These are phyloP conservation scores for Thelonectria blattea DNA, from an alignment of 2,329 filamentous ascomycete genomes.

Conservation along the genomic window DNA sequence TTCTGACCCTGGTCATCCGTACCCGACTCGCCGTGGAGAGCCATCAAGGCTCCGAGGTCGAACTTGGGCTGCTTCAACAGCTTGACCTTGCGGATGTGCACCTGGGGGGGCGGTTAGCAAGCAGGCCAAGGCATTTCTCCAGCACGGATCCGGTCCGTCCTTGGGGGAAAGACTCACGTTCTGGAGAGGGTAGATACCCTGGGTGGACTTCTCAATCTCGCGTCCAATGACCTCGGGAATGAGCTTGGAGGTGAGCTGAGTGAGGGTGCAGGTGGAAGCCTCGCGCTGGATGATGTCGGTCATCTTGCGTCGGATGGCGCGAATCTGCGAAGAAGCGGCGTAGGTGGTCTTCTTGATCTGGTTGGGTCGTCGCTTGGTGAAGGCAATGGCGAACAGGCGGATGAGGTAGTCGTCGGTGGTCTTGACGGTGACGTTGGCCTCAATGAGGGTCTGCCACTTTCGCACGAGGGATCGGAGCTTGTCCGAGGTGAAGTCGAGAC, in stretches of 20 bases:
- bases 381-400: constrained; percentile 97
- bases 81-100: constrained; percentile 99
- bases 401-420: constrained; percentile 99
- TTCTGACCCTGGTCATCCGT: constrained; percentile 98
- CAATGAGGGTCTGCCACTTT: constrained; percentile 99
- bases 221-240: constrained; percentile 99
- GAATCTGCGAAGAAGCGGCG: constrained; percentile 94
- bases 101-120: constrained; percentile 58
- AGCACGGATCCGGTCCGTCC: neutral
- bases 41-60: constrained; percentile 94
- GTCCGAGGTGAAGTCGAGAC: constrained; percentile 99
- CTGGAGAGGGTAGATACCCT: constrained; percentile 99
- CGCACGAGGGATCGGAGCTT: constrained; percentile 98
- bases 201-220: constrained; percentile 99
- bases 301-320: constrained; percentile 99
- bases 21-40: constrained; percentile 95
- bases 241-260: constrained; percentile 97
- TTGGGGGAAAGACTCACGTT: constrained; percentile 69
- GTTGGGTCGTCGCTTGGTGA: constrained; percentile 99
- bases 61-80: constrained; percentile 99
- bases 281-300: constrained; percentile 98
- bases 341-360: constrained; percentile 99
- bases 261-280: constrained; percentile 90
- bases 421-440: constrained; percentile 99
- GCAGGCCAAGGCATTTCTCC: neutral